These are phyloP conservation scores for Tylopilus subfusipes DNA, from an alignment of 768 basidiomycete genomes.

Conservation along the genomic window DNA sequence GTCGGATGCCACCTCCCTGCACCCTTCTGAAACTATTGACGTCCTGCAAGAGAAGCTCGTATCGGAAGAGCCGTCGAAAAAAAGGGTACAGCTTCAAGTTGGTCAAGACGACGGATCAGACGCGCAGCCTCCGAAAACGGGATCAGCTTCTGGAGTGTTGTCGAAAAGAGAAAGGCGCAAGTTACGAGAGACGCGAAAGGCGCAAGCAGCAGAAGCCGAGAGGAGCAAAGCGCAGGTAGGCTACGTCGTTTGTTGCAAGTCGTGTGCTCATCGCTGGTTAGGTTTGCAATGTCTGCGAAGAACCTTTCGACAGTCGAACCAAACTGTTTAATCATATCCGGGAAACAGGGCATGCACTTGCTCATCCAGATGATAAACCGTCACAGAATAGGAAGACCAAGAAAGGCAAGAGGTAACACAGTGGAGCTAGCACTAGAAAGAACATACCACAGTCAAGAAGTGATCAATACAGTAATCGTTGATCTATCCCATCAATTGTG, in stretches of 20 bases:
- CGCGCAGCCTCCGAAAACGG: neutral
- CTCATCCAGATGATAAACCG: conserved; percentile 31
- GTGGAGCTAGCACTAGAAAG: conserved; percentile 1
- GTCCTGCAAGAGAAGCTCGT: conserved; percentile 5
- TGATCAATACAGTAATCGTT: neutral
- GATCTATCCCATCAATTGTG: conserved; percentile 82
- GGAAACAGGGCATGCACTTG: conserved; percentile 66
- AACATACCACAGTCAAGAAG: conserved; percentile 5
- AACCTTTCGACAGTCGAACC: conserved; percentile 61
- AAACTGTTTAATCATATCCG: conserved; percentile 73
- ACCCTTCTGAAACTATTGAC: neutral
- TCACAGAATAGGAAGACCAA: conserved; percentile 36
- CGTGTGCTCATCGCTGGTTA: conserved; percentile 19
- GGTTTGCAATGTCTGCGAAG: conserved; percentile 68
- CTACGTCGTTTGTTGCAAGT: neutral
- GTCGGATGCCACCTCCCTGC: neutral
- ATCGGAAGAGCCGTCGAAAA: conserved; percentile 7
- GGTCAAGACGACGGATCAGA: conserved; percentile 1
- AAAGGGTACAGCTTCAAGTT: conserved; percentile 1
- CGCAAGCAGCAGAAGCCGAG: conserved; percentile 11
- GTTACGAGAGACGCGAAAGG: conserved; percentile 73
- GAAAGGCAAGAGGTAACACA: conserved; percentile 21
- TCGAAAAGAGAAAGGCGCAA: conserved; percentile 83
- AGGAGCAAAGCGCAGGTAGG: conserved; percentile 8
- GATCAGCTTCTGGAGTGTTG: conserved; percentile 27